Percentiles rank a stretch among this genome's conserved stretches.
Conservation (phyloP, 2,329 filamentous ascomycete species). For the Colletotrichum zoysiae region DNA sequence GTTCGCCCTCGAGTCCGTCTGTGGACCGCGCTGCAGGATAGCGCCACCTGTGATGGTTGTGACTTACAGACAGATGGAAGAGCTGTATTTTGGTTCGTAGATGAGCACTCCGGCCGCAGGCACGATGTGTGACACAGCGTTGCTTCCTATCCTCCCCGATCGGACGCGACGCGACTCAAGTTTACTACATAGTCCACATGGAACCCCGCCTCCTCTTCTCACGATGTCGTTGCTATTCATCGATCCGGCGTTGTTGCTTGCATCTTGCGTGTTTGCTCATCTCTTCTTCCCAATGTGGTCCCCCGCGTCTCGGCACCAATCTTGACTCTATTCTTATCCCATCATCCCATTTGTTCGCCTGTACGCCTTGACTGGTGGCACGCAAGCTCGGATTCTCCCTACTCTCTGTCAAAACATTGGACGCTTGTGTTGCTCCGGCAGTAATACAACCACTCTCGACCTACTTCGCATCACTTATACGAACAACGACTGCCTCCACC, state of each 20-base stretch:
- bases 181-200: constrained; percentile 17
- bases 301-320: constrained; percentile 8
- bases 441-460: constrained; percentile 7
- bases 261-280: neutral
- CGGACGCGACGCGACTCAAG: neutral
- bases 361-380: constrained; percentile 23
- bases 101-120: constrained; percentile 4
- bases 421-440: constrained; percentile 19
- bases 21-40: neutral
- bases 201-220: neutral
- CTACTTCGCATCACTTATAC: constrained; percentile 4
- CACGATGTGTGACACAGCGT: constrained; percentile 17
- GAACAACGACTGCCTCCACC: neutral
- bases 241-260: neutral
- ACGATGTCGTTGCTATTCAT: neutral
- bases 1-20: constrained; percentile 8
- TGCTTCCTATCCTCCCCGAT: neutral
- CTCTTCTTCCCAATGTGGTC: neutral
- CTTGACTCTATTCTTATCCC: constrained; percentile 6
- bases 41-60: neutral
- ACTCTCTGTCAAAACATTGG: constrained; percentile 24
- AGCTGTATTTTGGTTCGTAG: constrained; percentile 5
- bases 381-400: constrained; percentile 5
- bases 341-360: constrained; percentile 14
- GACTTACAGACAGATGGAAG: neutral